Evolutionary conservation across 495 filamentous ascomycete genomes (phyloP).

Genomic region (Aspergillus asperescens): DNA sequence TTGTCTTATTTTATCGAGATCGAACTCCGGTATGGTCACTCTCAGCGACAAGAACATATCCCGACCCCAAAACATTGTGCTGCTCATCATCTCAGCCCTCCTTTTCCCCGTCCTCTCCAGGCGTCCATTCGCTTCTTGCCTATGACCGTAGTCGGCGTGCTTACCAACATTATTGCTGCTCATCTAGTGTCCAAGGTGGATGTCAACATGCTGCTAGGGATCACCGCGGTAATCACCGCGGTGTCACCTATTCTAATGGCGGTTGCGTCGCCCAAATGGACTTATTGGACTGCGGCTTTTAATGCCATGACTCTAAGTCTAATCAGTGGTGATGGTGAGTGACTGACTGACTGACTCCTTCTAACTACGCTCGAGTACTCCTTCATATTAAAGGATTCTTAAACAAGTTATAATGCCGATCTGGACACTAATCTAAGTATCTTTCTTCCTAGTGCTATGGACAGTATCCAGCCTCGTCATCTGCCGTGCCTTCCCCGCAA

Average conservation of each 20-base stretch:
- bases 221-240: background rate
- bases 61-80: background rate
- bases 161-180: background rate
- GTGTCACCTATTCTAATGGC: slow-evolving; percentile 29
- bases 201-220: background rate
- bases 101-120: background rate
- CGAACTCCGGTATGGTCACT: background rate
- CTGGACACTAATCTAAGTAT: background rate
- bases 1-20: background rate
- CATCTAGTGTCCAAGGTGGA: background rate
- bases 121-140: background rate
- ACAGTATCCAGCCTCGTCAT: slow-evolving; percentile 51
- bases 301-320: slow-evolving; percentile 25
- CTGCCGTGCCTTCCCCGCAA: slow-evolving; percentile 27
- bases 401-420: background rate
- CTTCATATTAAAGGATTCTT: too few species aligned
- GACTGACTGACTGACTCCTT: too few species aligned
- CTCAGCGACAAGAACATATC: background rate
- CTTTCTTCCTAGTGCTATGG: slow-evolving; percentile 33
- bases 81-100: background rate
- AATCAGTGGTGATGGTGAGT: slow-evolving; percentile 36
- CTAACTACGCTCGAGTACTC: background rate
- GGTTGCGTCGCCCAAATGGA: slow-evolving; percentile 10
- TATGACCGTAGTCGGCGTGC: background rate
- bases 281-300: slow-evolving; percentile 27